These are phyloP conservation scores for Mycothermus thermophilus DNA, from an alignment of 495 filamentous ascomycete genomes.

Conservation along the genomic window DNA sequence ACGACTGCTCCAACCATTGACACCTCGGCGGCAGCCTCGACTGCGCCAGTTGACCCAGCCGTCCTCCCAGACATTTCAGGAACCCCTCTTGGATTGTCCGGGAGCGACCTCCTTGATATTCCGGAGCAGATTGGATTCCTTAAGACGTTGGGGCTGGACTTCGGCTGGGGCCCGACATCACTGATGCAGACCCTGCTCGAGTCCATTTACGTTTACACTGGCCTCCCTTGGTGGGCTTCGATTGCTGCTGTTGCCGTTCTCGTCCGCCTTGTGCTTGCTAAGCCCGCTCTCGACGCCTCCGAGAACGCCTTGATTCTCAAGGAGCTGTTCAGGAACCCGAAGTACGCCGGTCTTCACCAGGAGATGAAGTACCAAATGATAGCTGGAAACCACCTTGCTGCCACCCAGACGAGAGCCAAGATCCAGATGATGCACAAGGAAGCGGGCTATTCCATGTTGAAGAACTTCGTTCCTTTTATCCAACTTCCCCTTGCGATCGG, in stretches of 20 bases:
- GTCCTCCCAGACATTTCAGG: slow-evolving; percentile 5
- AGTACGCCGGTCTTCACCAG: slow-evolving; percentile 33
- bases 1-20: no score
- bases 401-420: slow-evolving; percentile 31
- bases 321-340: slow-evolving; percentile 34
- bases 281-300: slow-evolving; percentile 44
- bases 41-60: no score
- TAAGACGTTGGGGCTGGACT: slow-evolving; percentile 70
- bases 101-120: slow-evolving; percentile 35
- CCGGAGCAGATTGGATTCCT: slow-evolving; percentile 72
- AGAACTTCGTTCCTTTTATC: slow-evolving; percentile 42
- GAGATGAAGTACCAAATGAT: slow-evolving; percentile 32
- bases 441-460: slow-evolving; percentile 40
- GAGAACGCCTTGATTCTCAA: slow-evolving; percentile 45
- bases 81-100: slow-evolving; percentile 21
- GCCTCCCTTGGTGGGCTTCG: slow-evolving; percentile 69
- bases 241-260: slow-evolving; percentile 48
- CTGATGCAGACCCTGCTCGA: slow-evolving; percentile 63
- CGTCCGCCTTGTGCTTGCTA: slow-evolving; percentile 52
- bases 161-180: slow-evolving; percentile 61
- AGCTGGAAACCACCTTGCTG: slow-evolving; percentile 26
- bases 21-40: no score
- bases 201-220: slow-evolving; percentile 59
- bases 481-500: slow-evolving; percentile 65
- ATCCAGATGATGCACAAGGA: slow-evolving; percentile 33